These are phyloP conservation scores for Capsaspora owczarzaki DNA, from an alignment of 78 protist genomes.

Conservation along the genomic window DNA sequence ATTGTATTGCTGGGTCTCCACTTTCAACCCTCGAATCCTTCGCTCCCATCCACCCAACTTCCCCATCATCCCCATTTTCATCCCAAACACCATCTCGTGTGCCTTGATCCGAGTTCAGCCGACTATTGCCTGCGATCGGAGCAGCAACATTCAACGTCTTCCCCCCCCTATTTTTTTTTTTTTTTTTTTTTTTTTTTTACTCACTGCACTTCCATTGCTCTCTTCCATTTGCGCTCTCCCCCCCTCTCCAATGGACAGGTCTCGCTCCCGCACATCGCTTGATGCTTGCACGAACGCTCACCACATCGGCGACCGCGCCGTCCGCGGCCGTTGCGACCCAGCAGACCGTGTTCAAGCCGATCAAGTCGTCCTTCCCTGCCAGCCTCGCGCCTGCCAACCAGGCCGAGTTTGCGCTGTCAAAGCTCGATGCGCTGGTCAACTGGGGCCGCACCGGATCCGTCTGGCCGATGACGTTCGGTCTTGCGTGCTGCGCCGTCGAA, in stretches of 20 bases:
- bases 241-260: background rate
- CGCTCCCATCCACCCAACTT: background rate
- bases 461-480: constrained; percentile 95
- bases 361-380: too few relatives aligned
- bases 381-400: too few relatives aligned
- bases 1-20: too few relatives aligned
- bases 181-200: background rate
- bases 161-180: background rate
- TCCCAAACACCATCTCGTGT: background rate
- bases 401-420: constrained; percentile 61
- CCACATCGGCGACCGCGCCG: too few relatives aligned
- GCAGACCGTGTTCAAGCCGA: too few relatives aligned
- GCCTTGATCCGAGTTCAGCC: background rate
- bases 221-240: background rate
- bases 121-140: too few relatives aligned
- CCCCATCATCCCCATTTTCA: background rate
- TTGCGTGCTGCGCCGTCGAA: constrained; percentile 97
- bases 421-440: constrained; percentile 66
- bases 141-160: background rate
- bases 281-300: too few relatives aligned
- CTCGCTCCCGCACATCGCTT: too few relatives aligned
- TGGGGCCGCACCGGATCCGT: constrained; percentile 80
- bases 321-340: too few relatives aligned
- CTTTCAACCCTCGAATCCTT: background rate
- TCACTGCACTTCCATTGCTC: background rate